Evolutionary conservation across 2,329 filamentous ascomycete genomes (phyloP).

Genomic region (Laburnicola sp.): DNA sequence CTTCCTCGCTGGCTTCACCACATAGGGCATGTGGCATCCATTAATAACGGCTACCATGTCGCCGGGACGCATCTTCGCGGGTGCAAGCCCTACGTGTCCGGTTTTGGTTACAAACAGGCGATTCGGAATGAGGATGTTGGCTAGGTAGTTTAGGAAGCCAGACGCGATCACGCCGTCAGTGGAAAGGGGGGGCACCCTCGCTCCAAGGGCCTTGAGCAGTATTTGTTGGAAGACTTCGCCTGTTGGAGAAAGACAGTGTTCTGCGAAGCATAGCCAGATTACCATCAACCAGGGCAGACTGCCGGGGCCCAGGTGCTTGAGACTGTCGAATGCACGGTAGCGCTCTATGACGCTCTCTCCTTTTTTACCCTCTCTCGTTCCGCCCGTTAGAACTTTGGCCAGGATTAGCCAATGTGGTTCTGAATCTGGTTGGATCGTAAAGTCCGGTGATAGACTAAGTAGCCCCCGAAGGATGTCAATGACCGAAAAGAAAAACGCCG

Average conservation of each 20-base stretch:
- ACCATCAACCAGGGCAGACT: conserved; percentile 1
- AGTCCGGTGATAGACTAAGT: background rate
- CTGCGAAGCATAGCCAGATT: conserved; percentile 1
- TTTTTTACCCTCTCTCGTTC: background rate
- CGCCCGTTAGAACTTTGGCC: background rate
- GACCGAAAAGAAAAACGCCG: background rate
- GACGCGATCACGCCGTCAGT: background rate
- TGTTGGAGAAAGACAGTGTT: conserved; percentile 4
- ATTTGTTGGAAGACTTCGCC: conserved; percentile 4
- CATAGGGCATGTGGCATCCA: conserved; percentile 6
- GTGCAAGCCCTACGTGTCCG: background rate
- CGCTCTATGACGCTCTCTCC: background rate
- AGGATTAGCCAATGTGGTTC: background rate
- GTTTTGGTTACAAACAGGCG: background rate
- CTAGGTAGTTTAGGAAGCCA: conserved; percentile 4
- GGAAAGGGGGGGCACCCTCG: background rate
- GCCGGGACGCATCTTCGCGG: background rate
- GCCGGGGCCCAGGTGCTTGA: background rate
- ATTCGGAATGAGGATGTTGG: conserved; percentile 4
- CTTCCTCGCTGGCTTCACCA: background rate
- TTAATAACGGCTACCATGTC: conserved; percentile 4
- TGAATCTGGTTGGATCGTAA: background rate
- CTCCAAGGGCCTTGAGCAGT: background rate
- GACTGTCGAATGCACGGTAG: background rate
- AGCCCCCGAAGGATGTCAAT: background rate